Base-by-base conservation (phyloP, 768 basidiomycete species). In the Suillus subalutaceus region DNA sequence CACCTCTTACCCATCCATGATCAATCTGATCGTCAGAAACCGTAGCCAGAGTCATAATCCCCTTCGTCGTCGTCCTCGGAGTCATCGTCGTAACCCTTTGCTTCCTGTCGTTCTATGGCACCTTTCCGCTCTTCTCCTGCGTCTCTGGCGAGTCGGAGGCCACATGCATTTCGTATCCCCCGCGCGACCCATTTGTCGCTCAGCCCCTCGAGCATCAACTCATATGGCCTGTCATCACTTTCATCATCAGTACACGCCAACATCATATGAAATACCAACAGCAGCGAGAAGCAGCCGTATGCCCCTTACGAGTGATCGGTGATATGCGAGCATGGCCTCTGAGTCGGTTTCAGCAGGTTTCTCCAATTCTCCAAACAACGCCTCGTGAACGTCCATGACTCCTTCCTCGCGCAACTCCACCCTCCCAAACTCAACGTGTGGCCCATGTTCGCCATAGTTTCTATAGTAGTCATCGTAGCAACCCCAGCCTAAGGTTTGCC, bases 91-190 rank as follows among this genome's bases (percentile, higher is more conserved):
- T 26, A 26, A 50, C 37, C 32, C 12, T 55, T 20, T 35, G 26
- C 53, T 53, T 44, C 30, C 3, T 1, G n/a, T 15, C 63, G 56
- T 37, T 46, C 41, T 32, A 37, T 30, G 23, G 61, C n/a, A 23
- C 58, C 62, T n/a, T 44, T 12, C 37, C 16, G 32, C 38, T 53
- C 67, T n/a, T 20, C 52, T 43, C 37, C 64, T 5, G 64, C 38
- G 23, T 63, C 67, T 4, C 53, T 46, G 0, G 44, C 56, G 44
- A 67, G 48, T 52, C 66, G 68, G 10, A 71, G 65, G 5, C 68
- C 68, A 35, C 68, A 72, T 1, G 68, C 69, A 6, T 32, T 58
- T 43, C 65, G 59, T 57, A 72, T 66, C 20, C 66, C 65, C 0
- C 67, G 53, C 37, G 64, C 64, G 46, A 48, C 46, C n/a, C 46